phyloP scores from a whole-genome alignment of 257 asterid genomes.

The Scutellaria barbata region DNA sequence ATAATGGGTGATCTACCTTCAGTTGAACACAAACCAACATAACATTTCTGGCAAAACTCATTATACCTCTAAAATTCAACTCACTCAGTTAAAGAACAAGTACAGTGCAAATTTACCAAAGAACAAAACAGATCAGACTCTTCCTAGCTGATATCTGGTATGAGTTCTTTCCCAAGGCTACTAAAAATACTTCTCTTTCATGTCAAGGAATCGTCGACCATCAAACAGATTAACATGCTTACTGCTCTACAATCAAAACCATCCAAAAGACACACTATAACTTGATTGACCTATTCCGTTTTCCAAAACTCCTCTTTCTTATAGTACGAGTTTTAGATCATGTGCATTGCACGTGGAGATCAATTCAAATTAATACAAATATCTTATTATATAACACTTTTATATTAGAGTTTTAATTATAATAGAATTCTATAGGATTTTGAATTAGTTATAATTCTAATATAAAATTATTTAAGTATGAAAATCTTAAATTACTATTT shows the following conservation, averaged over 20 bases:
- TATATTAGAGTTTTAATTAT: too few species aligned
- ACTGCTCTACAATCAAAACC: conserved; percentile 13
- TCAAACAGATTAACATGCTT: conserved; percentile 18
- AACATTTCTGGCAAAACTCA: conserved; percentile 21
- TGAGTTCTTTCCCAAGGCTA: conserved; percentile 25
- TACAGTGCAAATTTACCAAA: conserved; percentile 27
- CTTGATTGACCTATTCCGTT: neutral
- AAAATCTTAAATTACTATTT: too few species aligned
- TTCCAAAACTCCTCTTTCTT: conserved; percentile 4
- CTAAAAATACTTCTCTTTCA: conserved; percentile 2
- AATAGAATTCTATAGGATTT: too few species aligned
- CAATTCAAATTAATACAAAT: too few species aligned
- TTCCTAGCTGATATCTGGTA: conserved; percentile 5
- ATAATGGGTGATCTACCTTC: conserved; percentile 15
- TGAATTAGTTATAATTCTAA: too few species aligned
- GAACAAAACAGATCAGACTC: neutral
- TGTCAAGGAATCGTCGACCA: conserved; percentile 2
- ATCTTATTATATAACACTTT: too few species aligned
- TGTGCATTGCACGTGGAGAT: too few species aligned
- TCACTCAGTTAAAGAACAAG: conserved; percentile 16
- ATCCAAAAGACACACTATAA: conserved; percentile 7
- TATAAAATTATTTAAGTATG: too few species aligned
- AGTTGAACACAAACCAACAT: conserved; percentile 12
- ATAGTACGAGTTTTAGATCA: too few species aligned
- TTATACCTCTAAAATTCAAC: conserved; percentile 20